Evolutionary conservation across 2,329 filamentous ascomycete species (phyloP), one percentile per base, ranked within the genome.

Genomic region (Diaporthe eres): DNA sequence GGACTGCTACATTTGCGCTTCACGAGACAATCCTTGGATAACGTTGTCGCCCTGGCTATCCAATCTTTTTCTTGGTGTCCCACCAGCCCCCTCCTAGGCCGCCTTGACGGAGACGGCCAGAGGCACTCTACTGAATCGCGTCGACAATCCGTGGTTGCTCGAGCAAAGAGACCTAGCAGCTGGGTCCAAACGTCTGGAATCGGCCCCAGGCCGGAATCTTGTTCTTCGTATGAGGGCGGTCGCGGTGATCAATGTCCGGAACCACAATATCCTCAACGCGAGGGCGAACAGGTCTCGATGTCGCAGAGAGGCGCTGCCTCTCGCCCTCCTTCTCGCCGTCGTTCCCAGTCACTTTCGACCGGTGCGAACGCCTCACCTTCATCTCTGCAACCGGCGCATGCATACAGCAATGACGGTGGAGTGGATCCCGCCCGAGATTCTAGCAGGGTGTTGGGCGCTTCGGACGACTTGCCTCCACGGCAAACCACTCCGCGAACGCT

Each of bases 241-340:
- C 79, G 80, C 79, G 78, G 82, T 79, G 82, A 87, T 91, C 90
- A 87, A 92, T 92, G 90, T 89, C 84, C 87, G 84, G 87, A 86
- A 86, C 85, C 84, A 85, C 84, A 84, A 84, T 86, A 85, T 85
- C 84, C 85, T 82, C 85, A 84, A 84, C 83, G 85, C 83, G 85
- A 84, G 87, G 88, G 89, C 87, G 89, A 90, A 85, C 87, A 87
- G 88, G 85, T 85, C 86, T 88, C 90, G 86, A 92, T 92, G 91
- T 92, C 90, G 86, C 89, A 91, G 87, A 88, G 87, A 86, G 88
- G 87, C 81, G 84, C 87, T 87, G 86, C 86, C 84, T 85, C 89
- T 88, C 87, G 85, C 83, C 87, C 89, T 87, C 84, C 86, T 83
- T 89, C 89, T 85, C 88, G 85, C 82, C 86, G 84, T 80, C 83